Conservation (phyloP, 2,329 filamentous ascomycete genomes). For the Aspergillus felis region DNA sequence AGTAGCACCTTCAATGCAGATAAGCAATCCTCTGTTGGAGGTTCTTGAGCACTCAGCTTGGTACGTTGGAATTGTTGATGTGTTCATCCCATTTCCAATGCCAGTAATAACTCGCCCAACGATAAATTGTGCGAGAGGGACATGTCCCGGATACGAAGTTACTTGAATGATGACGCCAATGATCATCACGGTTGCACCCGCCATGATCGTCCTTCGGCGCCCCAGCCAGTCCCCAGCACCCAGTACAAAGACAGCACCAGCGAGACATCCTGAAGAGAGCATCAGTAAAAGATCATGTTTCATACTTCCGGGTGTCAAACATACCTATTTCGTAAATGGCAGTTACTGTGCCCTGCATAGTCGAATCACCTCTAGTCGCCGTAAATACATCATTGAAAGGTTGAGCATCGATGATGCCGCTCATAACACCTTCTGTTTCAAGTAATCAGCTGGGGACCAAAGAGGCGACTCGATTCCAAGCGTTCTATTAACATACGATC, state of each 20-base stretch:
- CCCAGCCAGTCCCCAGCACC: conserved; percentile 34
- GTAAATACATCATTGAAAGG: conserved; percentile 33
- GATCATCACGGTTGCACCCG: conserved; percentile 52
- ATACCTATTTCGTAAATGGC: conserved; percentile 29
- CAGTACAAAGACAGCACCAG: conserved; percentile 35
- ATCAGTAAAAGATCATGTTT: too few relatives aligned
- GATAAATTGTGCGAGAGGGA: conserved; percentile 49
- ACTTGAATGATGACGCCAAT: conserved; percentile 40
- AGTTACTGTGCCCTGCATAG: conserved; percentile 32
- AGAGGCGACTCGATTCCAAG: background rate
- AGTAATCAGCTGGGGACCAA: background rate
- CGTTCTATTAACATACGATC: conserved; percentile 40
- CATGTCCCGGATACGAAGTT: conserved; percentile 26
- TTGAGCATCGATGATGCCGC: conserved; percentile 32
- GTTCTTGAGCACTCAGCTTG: conserved; percentile 53
- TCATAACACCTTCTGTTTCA: conserved; percentile 36
- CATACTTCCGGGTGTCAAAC: background rate
- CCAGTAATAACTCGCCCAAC: conserved; percentile 52
- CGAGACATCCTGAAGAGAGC: conserved; percentile 26
- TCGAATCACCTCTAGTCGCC: conserved; percentile 35
- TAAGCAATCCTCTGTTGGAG: conserved; percentile 57
- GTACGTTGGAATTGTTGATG: conserved; percentile 52
- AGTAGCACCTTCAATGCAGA: conserved; percentile 55
- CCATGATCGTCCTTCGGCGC: conserved; percentile 49
- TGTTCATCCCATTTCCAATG: conserved; percentile 55